These are phyloP conservation scores for Takashimella tepidaria DNA, from an alignment of 1,284 basidiomycete species.

Conservation along the genomic window DNA sequence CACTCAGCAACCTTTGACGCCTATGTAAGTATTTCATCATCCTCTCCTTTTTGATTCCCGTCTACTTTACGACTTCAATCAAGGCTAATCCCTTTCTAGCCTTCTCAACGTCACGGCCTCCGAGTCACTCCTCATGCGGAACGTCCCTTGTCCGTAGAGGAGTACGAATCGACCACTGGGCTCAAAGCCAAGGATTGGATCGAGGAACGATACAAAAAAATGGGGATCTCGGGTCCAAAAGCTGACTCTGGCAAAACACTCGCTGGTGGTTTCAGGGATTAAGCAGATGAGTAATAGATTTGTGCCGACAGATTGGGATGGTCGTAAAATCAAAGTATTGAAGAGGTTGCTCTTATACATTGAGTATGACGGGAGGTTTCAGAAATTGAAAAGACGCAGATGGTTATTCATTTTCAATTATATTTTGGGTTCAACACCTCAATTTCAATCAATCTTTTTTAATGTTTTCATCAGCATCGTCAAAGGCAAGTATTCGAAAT, in stretches of 20 bases:
- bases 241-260: slow-evolving; percentile 37
- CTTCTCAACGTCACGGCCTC: slow-evolving; percentile 62
- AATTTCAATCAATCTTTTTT: too few species aligned
- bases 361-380: too few species aligned
- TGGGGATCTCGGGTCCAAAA: slow-evolving; percentile 34
- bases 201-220: slow-evolving; percentile 35
- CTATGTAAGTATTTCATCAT: slow-evolving; percentile 20
- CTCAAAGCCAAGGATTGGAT: slow-evolving; percentile 44
- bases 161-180: slow-evolving; percentile 57
- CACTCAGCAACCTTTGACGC: slow-evolving; percentile 60
- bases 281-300: too few species aligned
- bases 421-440: too few species aligned
- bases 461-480: too few species aligned
- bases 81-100: slow-evolving; percentile 18
- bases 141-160: slow-evolving; percentile 65
- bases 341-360: too few species aligned
- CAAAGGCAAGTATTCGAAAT: too few species aligned
- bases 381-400: too few species aligned
- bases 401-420: too few species aligned
- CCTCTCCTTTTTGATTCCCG: neutral
- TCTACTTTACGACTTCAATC: slow-evolving; percentile 5
- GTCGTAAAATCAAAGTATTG: too few species aligned
- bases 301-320: too few species aligned
- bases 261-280: slow-evolving; percentile 43
- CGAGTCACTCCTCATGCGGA: slow-evolving; percentile 78